These are phyloP conservation scores for Pseudoturritis turrita DNA, from an alignment of 345 rosid genomes.

Conservation along the genomic window DNA sequence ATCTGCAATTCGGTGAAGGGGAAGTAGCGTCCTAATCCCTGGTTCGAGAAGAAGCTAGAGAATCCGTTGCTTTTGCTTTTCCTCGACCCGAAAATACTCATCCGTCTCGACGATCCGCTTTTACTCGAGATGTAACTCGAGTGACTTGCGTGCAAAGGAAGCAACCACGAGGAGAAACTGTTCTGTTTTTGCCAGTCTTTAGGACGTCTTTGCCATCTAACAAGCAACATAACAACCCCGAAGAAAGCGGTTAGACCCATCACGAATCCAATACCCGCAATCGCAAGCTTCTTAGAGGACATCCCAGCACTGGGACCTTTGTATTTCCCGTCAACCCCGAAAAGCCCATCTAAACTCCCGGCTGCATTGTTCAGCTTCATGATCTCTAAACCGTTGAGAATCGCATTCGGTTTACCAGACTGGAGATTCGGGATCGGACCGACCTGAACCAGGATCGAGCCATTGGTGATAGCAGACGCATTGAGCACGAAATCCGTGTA, in stretches of 20 bases:
- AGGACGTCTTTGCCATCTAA: conserved; percentile 54
- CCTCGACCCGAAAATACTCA: conserved; percentile 52
- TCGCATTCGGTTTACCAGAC: conserved; percentile 48
- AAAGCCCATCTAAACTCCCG: conserved; percentile 55
- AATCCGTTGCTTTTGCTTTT: conserved; percentile 46
- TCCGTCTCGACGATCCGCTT: conserved; percentile 46
- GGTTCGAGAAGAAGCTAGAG: conserved; percentile 55
- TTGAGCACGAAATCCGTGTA: conserved; percentile 52
- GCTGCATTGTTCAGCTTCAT: conserved; percentile 61
- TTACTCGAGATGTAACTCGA: conserved; percentile 49
- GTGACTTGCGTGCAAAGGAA: conserved; percentile 47
- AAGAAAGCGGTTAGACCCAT: conserved; percentile 46
- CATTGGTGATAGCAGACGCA: conserved; percentile 43
- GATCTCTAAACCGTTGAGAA: conserved; percentile 74
- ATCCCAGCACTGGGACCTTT: conserved; percentile 15
- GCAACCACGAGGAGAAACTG: conserved; percentile 76
- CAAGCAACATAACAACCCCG: conserved; percentile 39
- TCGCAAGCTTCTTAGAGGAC: conserved; percentile 41
- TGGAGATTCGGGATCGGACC: conserved; percentile 42
- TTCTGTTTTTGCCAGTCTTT: conserved; percentile 54
- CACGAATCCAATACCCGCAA: conserved; percentile 48
- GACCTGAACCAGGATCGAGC: conserved; percentile 56
- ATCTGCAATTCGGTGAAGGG: conserved; percentile 52
- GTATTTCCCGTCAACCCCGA: conserved; percentile 34
- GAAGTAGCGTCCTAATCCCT: conserved; percentile 61